Base-by-base conservation (phyloP, 2,329 filamentous ascomycete species). In the Pleurostoma richardsiae region DNA sequence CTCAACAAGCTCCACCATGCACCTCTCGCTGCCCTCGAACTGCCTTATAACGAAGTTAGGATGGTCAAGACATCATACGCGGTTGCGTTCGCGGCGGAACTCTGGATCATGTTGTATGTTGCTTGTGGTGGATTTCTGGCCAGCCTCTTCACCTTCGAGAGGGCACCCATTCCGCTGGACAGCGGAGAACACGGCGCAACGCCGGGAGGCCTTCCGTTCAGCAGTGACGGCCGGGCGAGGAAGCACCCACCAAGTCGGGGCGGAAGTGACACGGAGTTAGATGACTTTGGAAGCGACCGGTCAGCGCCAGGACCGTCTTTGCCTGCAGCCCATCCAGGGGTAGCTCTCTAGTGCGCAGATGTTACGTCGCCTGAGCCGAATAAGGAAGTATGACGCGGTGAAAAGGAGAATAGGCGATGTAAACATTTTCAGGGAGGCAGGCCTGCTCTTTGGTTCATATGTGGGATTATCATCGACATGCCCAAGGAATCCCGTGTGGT, bases 51-150 rank as follows among this genome's bases (percentile, higher is more conserved):
- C 2, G 53, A 66, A 10, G 63, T 65, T 40, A 54, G 60, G 2
- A 49, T 61, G 6, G 62, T 75, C 28, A 66, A 64, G 44, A 54
- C 60, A 10, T 67, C 71, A 6, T 77, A 77, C 46, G 67, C 72
- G 0, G 58, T 53, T 2, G 72, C 74, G 2, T 78, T 77, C 54
- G 63, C 64, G 1, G 63, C 67, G 29, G 68, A 77, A 49, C 67
- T 73, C 36, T 69, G 66, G 45, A 59, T 77, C 41, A 71, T 77
- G 67, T 66, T 72, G 41, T 63, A 69, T 29, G 55, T 73, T 11
- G 68, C 70, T 30, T 67, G 63, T 4, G 60, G 62, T 40, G 74
- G 74, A 57, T 59, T 76, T 5, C 47, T 72, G 29, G 59, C 67
- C 7, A 73, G 73, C 29, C 49, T 72, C 3, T 68, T 73, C 44